These are phyloP conservation scores for Talaromyces funiculosus DNA, from an alignment of 2,329 filamentous ascomycete species.

Conservation along the genomic window DNA sequence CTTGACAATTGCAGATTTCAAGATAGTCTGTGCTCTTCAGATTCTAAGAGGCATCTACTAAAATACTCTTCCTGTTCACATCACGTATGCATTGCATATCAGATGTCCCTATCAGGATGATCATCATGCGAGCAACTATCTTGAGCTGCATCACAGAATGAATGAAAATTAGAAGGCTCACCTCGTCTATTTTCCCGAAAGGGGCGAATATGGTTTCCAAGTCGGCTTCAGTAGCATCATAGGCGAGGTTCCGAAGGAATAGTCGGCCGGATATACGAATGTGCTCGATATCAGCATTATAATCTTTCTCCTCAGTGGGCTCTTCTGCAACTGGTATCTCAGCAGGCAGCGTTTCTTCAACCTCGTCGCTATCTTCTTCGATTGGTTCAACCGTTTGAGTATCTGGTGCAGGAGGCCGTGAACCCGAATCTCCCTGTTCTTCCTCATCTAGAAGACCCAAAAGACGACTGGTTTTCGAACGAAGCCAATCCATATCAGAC, in stretches of 20 bases:
- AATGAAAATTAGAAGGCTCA: conserved; percentile 54
- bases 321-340: neutral
- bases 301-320: conserved; percentile 20
- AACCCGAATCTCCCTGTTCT: conserved; percentile 37
- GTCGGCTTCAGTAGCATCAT: conserved; percentile 70
- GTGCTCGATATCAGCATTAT: conserved; percentile 49
- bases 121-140: conserved; percentile 67
- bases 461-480: conserved; percentile 78
- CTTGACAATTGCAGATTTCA: neutral
- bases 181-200: conserved; percentile 79
- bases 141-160: conserved; percentile 3
- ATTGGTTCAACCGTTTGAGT: conserved; percentile 5
- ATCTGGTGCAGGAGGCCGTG: conserved; percentile 19
- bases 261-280: conserved; percentile 70
- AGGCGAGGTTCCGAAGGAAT: conserved; percentile 85
- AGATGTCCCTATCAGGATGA: conserved; percentile 99
- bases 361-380: conserved; percentile 3
- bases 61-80: conserved; percentile 87
- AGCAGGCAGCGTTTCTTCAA: conserved; percentile 3
- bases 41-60: conserved; percentile 96
- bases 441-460: conserved; percentile 76
- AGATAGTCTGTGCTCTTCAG: conserved; percentile 52
- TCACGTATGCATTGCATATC: conserved; percentile 80
- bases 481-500: conserved; percentile 85
- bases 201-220: conserved; percentile 63